Evolutionary conservation across 208 protist genomes (phyloP).

Genomic region (Acanthamoeba healyi): DNA sequence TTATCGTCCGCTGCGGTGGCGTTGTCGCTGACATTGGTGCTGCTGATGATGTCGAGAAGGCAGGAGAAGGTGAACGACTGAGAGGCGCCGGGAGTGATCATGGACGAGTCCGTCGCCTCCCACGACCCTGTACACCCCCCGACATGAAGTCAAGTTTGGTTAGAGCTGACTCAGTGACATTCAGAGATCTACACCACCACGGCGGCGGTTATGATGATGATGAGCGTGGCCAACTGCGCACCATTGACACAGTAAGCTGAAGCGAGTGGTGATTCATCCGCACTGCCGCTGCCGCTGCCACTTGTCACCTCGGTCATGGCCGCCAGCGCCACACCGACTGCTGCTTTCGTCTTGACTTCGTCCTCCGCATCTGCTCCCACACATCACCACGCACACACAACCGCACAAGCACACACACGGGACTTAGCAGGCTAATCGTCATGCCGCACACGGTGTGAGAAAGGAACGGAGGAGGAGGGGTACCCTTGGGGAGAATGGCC

Average conservation of each 20-base stretch:
- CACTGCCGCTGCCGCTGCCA: too few relatives aligned
- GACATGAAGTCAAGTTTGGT: too few relatives aligned
- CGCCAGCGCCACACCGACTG: neutral
- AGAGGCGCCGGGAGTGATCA: neutral
- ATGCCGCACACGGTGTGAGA: too few relatives aligned
- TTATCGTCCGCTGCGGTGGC: too few relatives aligned
- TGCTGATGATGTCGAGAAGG: neutral
- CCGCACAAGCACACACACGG: too few relatives aligned
- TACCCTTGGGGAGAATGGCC: neutral
- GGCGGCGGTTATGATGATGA: neutral
- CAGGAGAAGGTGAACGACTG: slow-evolving; percentile 33
- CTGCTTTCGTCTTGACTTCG: neutral
- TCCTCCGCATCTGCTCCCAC: neutral
- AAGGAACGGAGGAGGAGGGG: neutral
- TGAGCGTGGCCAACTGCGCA: neutral
- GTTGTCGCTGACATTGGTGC: neutral
- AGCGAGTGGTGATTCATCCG: neutral
- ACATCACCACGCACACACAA: too few relatives aligned
- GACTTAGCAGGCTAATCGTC: too few relatives aligned
- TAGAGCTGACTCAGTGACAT: too few relatives aligned
- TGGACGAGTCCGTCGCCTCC: neutral
- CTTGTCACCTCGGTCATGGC: neutral
- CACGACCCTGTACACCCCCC: neutral
- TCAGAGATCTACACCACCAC: too few relatives aligned
- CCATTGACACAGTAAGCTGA: neutral